Evolutionary conservation across 2,329 filamentous ascomycete genomes (phyloP).

Genomic region (Claviceps purpurea): DNA sequence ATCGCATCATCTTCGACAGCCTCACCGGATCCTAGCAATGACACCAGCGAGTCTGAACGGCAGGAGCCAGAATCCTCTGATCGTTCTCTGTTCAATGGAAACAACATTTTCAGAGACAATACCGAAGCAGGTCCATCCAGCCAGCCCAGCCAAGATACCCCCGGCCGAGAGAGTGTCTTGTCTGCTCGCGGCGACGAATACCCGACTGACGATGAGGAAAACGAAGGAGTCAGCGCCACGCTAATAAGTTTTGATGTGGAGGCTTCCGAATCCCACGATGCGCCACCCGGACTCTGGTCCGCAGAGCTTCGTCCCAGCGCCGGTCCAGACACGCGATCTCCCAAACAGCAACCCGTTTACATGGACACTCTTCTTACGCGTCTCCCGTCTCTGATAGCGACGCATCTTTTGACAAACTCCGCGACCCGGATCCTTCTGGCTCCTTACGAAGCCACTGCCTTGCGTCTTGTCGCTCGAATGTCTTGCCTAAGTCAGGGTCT

Average conservation of each 20-base stretch:
- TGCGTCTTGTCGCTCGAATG: constrained; percentile 30
- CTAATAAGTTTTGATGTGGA: constrained; percentile 50
- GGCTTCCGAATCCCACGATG: constrained; percentile 37
- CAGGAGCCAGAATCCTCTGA: neutral
- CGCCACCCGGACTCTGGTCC: constrained; percentile 41
- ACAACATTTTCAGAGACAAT: constrained; percentile 13
- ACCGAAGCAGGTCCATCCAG: constrained; percentile 17
- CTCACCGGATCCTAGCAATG: neutral
- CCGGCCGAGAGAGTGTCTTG: constrained; percentile 31
- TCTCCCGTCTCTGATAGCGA: constrained; percentile 34
- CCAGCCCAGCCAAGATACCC: constrained; percentile 18
- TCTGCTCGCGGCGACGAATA: constrained; percentile 38
- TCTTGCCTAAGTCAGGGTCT: constrained; percentile 27
- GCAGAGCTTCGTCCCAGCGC: constrained; percentile 43
- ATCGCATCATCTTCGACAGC: constrained; percentile 1
- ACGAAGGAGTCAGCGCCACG: constrained; percentile 40
- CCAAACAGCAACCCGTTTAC: constrained; percentile 22
- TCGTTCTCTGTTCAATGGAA: no score
- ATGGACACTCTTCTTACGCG: constrained; percentile 36
- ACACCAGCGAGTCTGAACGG: neutral
- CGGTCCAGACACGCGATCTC: constrained; percentile 16
- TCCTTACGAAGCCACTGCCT: constrained; percentile 32
- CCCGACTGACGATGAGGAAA: constrained; percentile 42
- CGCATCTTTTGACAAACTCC: constrained; percentile 32
- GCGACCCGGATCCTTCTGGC: constrained; percentile 28